Base-by-base conservation (phyloP, 768 basidiomycete species). In the Nidularia pulvinata region DNA sequence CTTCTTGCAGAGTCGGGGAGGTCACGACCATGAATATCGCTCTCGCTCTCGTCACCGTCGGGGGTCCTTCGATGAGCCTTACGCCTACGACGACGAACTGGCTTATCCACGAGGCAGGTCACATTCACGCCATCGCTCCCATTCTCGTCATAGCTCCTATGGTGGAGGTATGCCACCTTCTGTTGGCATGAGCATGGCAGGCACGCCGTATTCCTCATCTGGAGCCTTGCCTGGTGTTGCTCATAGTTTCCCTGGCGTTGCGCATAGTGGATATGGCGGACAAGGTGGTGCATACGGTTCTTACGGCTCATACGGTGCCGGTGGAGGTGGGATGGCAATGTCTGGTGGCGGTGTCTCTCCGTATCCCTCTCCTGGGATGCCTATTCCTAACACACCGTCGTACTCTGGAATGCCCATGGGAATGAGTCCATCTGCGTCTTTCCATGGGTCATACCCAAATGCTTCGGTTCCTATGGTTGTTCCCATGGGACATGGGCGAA, bases 51-150 rank as follows among this genome's bases (percentile, higher is more conserved):
- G 63, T 33, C 65, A 63, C 50, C 63, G 61, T 36, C 53, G 56
- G 32, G 59, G 61, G 37, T 55, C 65, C 4, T 65, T 66, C 45
- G 74, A 69, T 25, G 75, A 77, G 57, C 69, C 69, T 2, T 78
- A 77, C 59, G 65, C 69, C 32, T 70, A 65, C 48, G 77, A 78
- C 50, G 68, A 75, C 54, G 67, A 62, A 5, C 55, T 69, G 39
- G 47, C 61, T 37, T 62, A 60, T 37, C 64, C 64, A 39, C 61
- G 63, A 48, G 59, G 54, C 45, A 61, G 66, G 36, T 75, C 74
- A 3, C 72, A 60, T 19, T 65, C 65, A n/a, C 49, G 59, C 32
- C 63, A 64, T 32, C 74, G 74, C 6, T 75, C 76, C 1, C 69
- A 62, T 25, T 76, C 77, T 7, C 69, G 70, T 25, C 71, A 64